phyloP scores from a whole-genome alignment of 768 basidiomycete species.

The Termitomyces sp. region DNA sequence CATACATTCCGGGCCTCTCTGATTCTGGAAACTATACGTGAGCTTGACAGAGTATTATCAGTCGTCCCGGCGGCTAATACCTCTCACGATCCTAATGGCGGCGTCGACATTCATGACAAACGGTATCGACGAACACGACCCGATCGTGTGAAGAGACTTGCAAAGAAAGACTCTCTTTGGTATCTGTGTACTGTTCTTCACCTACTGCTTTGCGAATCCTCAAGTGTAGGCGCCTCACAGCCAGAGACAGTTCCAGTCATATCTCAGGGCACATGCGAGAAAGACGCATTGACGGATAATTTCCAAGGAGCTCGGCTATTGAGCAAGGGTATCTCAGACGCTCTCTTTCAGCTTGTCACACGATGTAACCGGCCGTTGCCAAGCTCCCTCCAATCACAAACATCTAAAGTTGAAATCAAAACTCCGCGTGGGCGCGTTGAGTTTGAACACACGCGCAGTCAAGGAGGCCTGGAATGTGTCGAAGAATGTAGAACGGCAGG shows the following conservation, averaged over 20 bases:
- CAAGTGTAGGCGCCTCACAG: background rate
- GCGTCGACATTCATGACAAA: constrained; percentile 1
- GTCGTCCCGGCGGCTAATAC: background rate
- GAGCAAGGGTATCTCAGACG: constrained; percentile 14
- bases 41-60: constrained; percentile 32
- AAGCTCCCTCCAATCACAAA: background rate
- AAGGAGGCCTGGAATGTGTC: background rate
- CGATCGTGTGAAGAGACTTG: constrained; percentile 36
- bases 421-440: background rate
- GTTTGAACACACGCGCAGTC: background rate
- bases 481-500: background rate
- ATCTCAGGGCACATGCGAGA: background rate
- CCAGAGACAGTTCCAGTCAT: constrained; percentile 4
- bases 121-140: constrained; percentile 7
- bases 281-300: background rate
- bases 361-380: constrained; percentile 11
- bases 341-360: constrained; percentile 16
- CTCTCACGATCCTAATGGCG: constrained; percentile 4
- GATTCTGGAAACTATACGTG: constrained; percentile 35
- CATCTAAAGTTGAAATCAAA: background rate
- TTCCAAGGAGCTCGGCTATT: constrained; percentile 8
- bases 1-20: constrained; percentile 26
- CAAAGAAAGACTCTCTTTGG: constrained; percentile 49
- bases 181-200: constrained; percentile 48
- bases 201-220: constrained; percentile 24